Percentiles rank a stretch among this genome's conserved stretches.
Evolutionary conservation across 345 rosid genomes (phyloP).

Genomic region (Lenwebbia sp.): DNA sequence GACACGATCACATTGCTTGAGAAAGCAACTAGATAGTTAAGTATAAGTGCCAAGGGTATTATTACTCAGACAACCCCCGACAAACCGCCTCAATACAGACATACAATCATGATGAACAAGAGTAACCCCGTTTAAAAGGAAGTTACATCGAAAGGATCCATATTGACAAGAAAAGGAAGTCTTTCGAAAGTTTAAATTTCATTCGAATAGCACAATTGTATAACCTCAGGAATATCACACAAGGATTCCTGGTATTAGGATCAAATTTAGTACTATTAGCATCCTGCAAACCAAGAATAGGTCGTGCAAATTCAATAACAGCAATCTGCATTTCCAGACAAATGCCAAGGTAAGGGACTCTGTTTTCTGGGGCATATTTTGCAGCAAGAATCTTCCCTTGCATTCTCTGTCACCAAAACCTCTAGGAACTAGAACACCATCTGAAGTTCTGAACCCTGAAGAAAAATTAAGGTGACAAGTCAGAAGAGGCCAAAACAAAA

Average conservation of each 20-base stretch:
- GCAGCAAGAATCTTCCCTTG: constrained; percentile 90
- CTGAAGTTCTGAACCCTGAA: constrained; percentile 86
- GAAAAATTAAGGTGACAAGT: constrained; percentile 1
- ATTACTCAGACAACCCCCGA: not conserved
- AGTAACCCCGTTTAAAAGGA: not conserved
- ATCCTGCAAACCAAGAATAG: constrained; percentile 57
- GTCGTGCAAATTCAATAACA: constrained; percentile 80
- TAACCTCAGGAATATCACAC: constrained; percentile 92
- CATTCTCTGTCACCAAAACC: constrained; percentile 96
- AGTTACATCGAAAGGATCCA: no score
- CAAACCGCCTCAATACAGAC: not conserved
- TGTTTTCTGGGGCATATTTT: no score
- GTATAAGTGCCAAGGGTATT: not conserved
- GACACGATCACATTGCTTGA: no score
- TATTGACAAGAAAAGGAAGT: no score
- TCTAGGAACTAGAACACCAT: constrained; percentile 94
- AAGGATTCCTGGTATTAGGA: constrained; percentile 54
- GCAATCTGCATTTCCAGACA: constrained; percentile 98
- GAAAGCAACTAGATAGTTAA: no score
- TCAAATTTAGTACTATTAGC: constrained; percentile 95
- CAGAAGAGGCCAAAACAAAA: not conserved
- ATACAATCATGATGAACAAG: not conserved
- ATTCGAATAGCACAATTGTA: not conserved
- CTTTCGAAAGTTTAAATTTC: not conserved
- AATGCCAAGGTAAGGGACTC: constrained; percentile 81